Percentiles rank a stretch among this genome's conserved stretches.
Conservation (phyloP, 2,329 filamentous ascomycete genomes). For the Aureobasidium melanogenum region DNA sequence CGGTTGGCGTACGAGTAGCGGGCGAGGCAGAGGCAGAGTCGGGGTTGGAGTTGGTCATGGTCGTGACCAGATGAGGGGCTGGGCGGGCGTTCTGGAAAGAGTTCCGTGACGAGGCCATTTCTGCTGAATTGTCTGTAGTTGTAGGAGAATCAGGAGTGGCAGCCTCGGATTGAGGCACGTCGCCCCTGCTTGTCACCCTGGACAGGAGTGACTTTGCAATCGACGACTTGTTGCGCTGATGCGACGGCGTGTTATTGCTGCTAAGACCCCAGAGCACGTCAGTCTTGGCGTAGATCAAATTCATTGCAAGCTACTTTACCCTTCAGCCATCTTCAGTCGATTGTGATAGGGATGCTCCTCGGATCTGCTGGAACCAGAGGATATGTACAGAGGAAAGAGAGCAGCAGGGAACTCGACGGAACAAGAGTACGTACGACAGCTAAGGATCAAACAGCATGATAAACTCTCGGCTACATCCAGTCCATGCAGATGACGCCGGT, state of each 20-base stretch:
- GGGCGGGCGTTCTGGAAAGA: background rate
- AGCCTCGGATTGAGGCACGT: conserved; percentile 21
- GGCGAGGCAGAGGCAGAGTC: conserved; percentile 4
- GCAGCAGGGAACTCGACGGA: background rate
- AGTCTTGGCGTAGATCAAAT: background rate
- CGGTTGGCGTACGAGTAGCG: conserved; percentile 8
- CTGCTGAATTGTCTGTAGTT: background rate
- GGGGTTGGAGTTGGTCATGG: conserved; percentile 23
- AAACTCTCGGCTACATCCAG: background rate
- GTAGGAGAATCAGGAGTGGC: background rate
- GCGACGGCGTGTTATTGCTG: conserved; percentile 15
- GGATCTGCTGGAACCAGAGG: background rate
- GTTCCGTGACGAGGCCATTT: background rate
- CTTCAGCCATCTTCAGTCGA: conserved; percentile 10
- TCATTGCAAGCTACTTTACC: background rate
- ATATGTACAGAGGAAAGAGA: background rate
- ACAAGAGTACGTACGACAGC: background rate
- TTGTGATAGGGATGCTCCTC: background rate
- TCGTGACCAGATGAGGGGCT: conserved; percentile 24
- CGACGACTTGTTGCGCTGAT: conserved; percentile 42
- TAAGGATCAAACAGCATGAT: background rate
- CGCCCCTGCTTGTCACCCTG: conserved; percentile 41
- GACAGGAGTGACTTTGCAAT: conserved; percentile 47
- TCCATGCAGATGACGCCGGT: background rate
- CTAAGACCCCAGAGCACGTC: background rate